Percentiles rank a stretch among this genome's conserved stretches.
Evolutionary conservation across 2,329 filamentous ascomycete genomes (phyloP).

Genomic region (Ramichloridium luteum): DNA sequence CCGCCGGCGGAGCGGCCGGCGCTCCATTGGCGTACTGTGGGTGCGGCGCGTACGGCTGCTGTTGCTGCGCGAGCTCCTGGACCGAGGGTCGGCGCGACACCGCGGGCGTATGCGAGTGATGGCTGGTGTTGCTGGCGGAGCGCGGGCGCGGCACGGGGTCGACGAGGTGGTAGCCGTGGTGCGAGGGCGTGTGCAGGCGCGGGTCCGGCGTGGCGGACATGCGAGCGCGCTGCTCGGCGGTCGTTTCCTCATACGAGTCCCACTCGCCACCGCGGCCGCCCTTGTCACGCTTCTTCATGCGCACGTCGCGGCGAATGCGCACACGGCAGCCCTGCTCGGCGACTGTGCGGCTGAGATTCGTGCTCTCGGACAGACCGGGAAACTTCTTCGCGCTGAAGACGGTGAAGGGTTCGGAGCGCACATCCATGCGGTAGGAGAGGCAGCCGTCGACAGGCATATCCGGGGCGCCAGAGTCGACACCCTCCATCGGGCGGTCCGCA

Average conservation of each 20-base stretch:
- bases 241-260: conserved; percentile 52
- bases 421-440: conserved; percentile 77
- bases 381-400: conserved; percentile 99
- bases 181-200: conserved; percentile 12
- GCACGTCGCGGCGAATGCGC: conserved; percentile 83
- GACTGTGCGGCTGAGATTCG: conserved; percentile 73
- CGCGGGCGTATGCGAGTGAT: conserved; percentile 18
- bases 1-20: conserved; percentile 28
- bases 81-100: conserved; percentile 31
- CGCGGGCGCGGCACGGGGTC: conserved; percentile 26
- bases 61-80: conserved; percentile 32
- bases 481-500: conserved; percentile 44
- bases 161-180: conserved; percentile 21
- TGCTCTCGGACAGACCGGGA: conserved; percentile 83
- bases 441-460: conserved; percentile 39
- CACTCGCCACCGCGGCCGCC: conserved; percentile 45
- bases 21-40: neutral
- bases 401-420: conserved; percentile 74
- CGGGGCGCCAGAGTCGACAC: conserved; percentile 22
- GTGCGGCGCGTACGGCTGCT: conserved; percentile 29
- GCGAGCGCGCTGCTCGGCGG: conserved; percentile 35
- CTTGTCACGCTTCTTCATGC: conserved; percentile 71
- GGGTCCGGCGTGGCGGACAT: conserved; percentile 27
- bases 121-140: conserved; percentile 28
- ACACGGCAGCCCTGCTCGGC: conserved; percentile 96